Conservation (phyloP, 305 asterid species). For the Fraxinus greggii region DNA sequence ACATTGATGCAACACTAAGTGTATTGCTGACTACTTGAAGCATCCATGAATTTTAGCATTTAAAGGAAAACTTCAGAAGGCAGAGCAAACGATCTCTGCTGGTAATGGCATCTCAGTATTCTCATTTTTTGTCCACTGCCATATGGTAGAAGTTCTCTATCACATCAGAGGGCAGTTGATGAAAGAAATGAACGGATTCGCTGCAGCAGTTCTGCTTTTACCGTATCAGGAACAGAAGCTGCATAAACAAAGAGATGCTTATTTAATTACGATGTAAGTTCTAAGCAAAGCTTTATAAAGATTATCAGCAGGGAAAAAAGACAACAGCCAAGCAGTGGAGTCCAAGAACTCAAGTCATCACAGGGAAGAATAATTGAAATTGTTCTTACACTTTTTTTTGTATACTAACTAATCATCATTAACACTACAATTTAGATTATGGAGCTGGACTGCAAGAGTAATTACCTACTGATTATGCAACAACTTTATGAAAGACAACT, state of each 20-base stretch:
- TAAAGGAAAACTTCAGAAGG: not conserved
- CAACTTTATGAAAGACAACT: not conserved
- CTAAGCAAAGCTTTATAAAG: not conserved
- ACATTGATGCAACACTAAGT: not conserved
- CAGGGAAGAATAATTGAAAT: not conserved
- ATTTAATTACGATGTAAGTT: not conserved
- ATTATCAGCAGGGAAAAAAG: not conserved
- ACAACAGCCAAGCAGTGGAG: not conserved
- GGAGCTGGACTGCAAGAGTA: not conserved
- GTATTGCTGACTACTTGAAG: not conserved
- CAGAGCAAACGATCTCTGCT: not conserved
- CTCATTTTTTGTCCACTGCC: not conserved
- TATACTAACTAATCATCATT: not conserved
- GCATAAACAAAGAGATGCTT: constrained; percentile 3
- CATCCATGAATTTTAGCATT: not conserved
- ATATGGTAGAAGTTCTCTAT: not conserved
- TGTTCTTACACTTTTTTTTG: not conserved
- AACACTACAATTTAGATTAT: not conserved
- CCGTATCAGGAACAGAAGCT: constrained; percentile 69
- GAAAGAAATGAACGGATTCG: constrained; percentile 56
- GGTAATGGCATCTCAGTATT: not conserved
- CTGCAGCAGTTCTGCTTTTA: constrained; percentile 68
- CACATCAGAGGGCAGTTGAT: constrained; percentile 42
- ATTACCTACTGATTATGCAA: not conserved
- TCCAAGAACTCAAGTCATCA: not conserved